phyloP scores from a whole-genome alignment of 306 rosid species.

The Lathyrus tuberosus region DNA sequence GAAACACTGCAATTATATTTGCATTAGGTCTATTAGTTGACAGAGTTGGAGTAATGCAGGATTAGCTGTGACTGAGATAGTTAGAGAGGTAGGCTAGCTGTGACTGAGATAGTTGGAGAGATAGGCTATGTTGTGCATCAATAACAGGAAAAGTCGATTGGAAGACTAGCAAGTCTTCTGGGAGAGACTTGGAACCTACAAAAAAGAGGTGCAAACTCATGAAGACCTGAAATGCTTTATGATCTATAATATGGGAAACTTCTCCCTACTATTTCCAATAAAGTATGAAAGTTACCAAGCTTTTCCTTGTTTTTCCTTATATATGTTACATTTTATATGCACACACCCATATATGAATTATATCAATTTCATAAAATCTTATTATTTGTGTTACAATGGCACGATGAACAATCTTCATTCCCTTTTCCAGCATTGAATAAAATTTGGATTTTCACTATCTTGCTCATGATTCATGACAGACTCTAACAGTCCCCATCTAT shows the following conservation, averaged over 20 bases:
- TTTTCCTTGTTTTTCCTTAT: neutral
- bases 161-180: neutral
- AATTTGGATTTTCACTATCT: neutral
- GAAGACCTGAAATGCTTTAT: constrained; percentile 9
- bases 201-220: neutral
- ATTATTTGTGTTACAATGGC: neutral
- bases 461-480: neutral
- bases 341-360: neutral
- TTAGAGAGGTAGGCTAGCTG: neutral
- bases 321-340: neutral
- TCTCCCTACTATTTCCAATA: constrained; percentile 2
- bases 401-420: neutral
- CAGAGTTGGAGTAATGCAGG: neutral
- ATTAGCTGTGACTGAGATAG: neutral
- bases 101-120: neutral
- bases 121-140: neutral
- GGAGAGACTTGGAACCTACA: neutral
- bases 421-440: neutral
- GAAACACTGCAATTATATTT: constrained; percentile 11
- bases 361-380: neutral
- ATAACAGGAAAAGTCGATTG: neutral
- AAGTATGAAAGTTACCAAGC: constrained; percentile 10
- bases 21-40: constrained; percentile 2
- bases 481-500: neutral
- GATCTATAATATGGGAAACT: neutral